Evolutionary conservation across 1,284 basidiomycete genomes (phyloP), one percentile per base, ranked within the genome.

Genomic region (Fistulina hepatica): DNA sequence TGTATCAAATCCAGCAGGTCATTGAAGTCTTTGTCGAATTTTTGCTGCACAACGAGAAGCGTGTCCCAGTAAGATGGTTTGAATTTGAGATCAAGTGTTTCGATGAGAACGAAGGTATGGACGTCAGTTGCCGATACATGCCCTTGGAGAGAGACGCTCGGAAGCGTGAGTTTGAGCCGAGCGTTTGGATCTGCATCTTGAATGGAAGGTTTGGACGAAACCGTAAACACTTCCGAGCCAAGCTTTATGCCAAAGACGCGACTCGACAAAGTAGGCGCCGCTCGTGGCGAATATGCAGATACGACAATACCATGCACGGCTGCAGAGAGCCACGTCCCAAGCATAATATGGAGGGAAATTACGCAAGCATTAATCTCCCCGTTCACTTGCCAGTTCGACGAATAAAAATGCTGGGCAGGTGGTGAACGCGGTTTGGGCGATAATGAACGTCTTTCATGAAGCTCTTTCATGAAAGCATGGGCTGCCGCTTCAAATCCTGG

Each of bases 21-120:
- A 46, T 81, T 81, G 58, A 89, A 83, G 55, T 90, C 86, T 50
- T 81, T 77, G 6, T 81, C 85, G 44, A 88, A 89, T 50, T 88
- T 86, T 47, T 84, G 80, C 50, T 88, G 83, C 9, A 90, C 78
- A 2, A 71, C 73, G 2, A 89, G 65, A 3, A 89, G 56, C 6
- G 80, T 81, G 50, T 91, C 86, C 73, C 83, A 78, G 47, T 88
- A 76, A 2, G 74, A 74, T 5, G 82, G 81, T 48, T 83, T 86
- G 44, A 89, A 67, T 48, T 71, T 80, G 37, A 83, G 58, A 20
- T 77, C 67, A 47, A 88, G 67, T 36, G 73, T 70, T 12, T 84
- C 81, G 27, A 89, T 58, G 21, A 77, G 59, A 5, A 71, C 66
- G 19, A 80, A 56, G 4, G 73, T 59, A 33, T 76, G 63, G n/a